phyloP scores from a whole-genome alignment of 2,329 filamentous ascomycete genomes.

The Pseudocercospora ulei region DNA sequence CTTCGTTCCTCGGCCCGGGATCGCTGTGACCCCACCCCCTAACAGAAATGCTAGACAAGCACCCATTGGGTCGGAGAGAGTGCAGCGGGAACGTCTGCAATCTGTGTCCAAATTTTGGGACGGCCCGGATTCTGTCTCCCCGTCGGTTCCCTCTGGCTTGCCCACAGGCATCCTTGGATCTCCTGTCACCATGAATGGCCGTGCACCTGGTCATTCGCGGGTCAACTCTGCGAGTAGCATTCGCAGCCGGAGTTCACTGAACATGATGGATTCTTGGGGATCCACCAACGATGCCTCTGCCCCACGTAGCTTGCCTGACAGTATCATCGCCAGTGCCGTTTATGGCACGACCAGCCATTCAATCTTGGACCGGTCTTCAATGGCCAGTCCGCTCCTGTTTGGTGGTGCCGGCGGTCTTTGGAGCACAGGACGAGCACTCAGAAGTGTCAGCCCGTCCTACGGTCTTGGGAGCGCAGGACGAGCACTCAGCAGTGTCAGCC shows the following conservation, averaged over 20 bases:
- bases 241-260: constrained; percentile 33
- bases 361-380: constrained; percentile 28
- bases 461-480: constrained; percentile 22
- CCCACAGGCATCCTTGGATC: constrained; percentile 28
- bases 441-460: constrained; percentile 21
- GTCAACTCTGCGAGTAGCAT: constrained; percentile 39
- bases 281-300: constrained; percentile 16
- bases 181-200: constrained; percentile 16
- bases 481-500: too few relatives aligned
- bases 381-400: constrained; percentile 39
- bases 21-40: constrained; percentile 14
- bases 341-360: constrained; percentile 17
- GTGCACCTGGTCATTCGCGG: constrained; percentile 35
- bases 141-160: constrained; percentile 33
- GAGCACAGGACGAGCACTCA: constrained; percentile 25
- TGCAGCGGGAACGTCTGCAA: constrained; percentile 24
- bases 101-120: constrained; percentile 31
- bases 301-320: constrained; percentile 17
- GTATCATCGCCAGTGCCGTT: constrained; percentile 11
- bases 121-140: constrained; percentile 18
- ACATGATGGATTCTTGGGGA: constrained; percentile 25
- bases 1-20: constrained; percentile 8
- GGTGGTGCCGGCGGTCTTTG: constrained; percentile 35
- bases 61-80: constrained; percentile 6
- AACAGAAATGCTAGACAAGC: constrained; percentile 6